Base-by-base conservation (phyloP, 805 yeast genomes). In the Blastobotrys peoriensis region DNA sequence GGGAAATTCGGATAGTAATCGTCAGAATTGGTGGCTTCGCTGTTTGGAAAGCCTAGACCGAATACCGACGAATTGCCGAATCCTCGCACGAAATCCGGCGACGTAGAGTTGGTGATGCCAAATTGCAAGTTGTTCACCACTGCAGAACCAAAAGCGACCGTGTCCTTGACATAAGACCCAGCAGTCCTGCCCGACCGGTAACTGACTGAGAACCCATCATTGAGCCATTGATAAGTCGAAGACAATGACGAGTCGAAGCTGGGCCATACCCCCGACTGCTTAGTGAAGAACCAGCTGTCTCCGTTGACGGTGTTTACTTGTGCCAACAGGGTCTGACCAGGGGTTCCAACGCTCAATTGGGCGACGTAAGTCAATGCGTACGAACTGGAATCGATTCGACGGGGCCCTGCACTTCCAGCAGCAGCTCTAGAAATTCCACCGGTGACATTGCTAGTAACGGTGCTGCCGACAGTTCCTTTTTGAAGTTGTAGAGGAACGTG, bases 81-180 rank as follows among this genome's bases (percentile, higher is more conserved):
- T n/a, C n/a, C n/a, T n/a, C n/a, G n/a, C n/a, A n/a, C n/a, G n/a
- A 33, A 16, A n/a, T 40, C 19, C 27, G 18, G 33, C 19, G 36
- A 38, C 6, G 27, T 16, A 4, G 19, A 17, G 22, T 23, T 27
- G 15, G 48, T 51, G n/a, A 36, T 23, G 4, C 45, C 56, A 34
- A 53, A 49, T 36, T 43, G 41, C 40, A 46, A 47, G 34, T 25
- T 22, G 0, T 66, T 53, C n/a, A 83, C 69, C 2, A 69, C 61
- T n/a, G 85, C 85, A n/a, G 54, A 53, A 8, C 81, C 49, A 18
- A 46, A 47, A 3, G 40, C 23, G 3, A 87, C 71, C 38, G 66
- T 65, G 57, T 87, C 96, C 33, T 67, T 60, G 16, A 81, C 89
- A 74, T 76, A 78, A 25, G 50, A 54, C 19, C 83, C 84, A 3